Percentiles rank a stretch among this genome's conserved stretches.
Evolutionary conservation across 768 basidiomycete species (phyloP).

Genomic region (Phlebiopsis flavidoalba): DNA sequence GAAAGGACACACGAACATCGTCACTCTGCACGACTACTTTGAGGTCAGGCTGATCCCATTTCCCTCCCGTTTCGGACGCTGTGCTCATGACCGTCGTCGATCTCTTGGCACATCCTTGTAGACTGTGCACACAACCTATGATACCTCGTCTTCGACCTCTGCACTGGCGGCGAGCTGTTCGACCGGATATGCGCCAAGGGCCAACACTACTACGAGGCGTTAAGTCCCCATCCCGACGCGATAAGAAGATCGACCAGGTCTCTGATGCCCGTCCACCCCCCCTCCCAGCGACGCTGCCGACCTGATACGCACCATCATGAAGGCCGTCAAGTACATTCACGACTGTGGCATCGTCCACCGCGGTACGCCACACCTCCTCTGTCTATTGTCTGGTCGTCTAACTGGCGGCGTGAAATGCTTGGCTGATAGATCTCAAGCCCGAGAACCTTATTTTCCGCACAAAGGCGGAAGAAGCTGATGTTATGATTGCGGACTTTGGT

Average conservation of each 20-base stretch:
- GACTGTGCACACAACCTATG: slow-evolving; percentile 92
- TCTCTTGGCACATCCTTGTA: slow-evolving; percentile 28
- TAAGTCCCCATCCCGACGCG: too few relatives aligned
- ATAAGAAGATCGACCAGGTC: neutral
- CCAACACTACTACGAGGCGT: slow-evolving; percentile 88
- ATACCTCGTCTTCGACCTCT: slow-evolving; percentile 95
- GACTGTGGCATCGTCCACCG: slow-evolving; percentile 90
- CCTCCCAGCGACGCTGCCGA: slow-evolving; percentile 76
- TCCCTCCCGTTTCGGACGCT: neutral
- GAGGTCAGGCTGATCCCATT: slow-evolving; percentile 48
- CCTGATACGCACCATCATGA: slow-evolving; percentile 82
- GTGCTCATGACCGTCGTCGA: neutral
- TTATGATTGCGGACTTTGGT: slow-evolving; percentile 98
- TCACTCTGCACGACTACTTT: slow-evolving; percentile 94
- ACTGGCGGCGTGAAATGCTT: neutral
- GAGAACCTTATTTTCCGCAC: slow-evolving; percentile 96
- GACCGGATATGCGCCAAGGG: slow-evolving; percentile 98
- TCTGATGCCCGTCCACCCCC: neutral
- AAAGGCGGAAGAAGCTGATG: slow-evolving; percentile 83
- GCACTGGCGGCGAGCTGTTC: slow-evolving; percentile 97
- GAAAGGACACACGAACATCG: slow-evolving; percentile 84
- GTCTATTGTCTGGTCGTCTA: neutral
- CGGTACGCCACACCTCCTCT: slow-evolving; percentile 34
- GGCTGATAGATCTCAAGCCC: slow-evolving; percentile 77
- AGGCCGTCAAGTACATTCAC: slow-evolving; percentile 89